A percentile compares a stretch with the other conserved stretches of the same genome.
Evolutionary conservation across 2,329 filamentous ascomycete species (phyloP).

Genomic region (Fusarium torulosum): DNA sequence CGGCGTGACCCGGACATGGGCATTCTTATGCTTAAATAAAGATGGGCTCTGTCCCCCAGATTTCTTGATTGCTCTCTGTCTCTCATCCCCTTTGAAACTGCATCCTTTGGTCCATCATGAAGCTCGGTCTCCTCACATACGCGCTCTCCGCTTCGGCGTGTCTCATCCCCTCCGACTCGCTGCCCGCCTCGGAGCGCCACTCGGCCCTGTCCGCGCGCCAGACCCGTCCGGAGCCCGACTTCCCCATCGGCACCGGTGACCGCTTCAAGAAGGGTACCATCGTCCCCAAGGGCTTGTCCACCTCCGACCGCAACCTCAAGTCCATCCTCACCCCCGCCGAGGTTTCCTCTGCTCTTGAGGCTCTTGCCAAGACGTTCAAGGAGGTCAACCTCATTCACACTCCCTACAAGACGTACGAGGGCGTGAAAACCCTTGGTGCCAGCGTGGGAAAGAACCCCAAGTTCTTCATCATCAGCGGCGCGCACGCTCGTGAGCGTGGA

Average conservation of each 20-base stretch:
- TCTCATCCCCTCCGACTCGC: constrained; percentile 55
- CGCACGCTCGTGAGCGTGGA: constrained; percentile 70
- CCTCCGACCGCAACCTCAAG: constrained; percentile 53
- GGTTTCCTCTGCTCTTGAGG: constrained; percentile 59
- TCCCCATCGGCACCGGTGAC: constrained; percentile 59
- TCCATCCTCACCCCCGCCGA: constrained; percentile 61
- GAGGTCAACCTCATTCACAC: constrained; percentile 57
- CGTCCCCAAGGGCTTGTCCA: constrained; percentile 51
- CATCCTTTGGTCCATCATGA: constrained; percentile 45
- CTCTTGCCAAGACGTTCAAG: constrained; percentile 55
- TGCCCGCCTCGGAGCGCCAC: constrained; percentile 31
- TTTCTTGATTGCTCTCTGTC: background rate
- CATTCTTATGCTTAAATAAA: constrained; percentile 29
- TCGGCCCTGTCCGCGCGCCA: constrained; percentile 22
- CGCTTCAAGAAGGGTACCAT: constrained; percentile 57
- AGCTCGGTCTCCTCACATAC: constrained; percentile 42
- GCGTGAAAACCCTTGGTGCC: constrained; percentile 55
- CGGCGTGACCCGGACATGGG: background rate
- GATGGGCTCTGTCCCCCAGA: constrained; percentile 7
- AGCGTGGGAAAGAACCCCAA: constrained; percentile 61
- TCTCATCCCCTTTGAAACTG: background rate
- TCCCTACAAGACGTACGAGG: constrained; percentile 60
- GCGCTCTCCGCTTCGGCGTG: constrained; percentile 50
- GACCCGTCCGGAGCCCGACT: constrained; percentile 44
- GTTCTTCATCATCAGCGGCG: constrained; percentile 65